Evolutionary conservation across 1,139 yeast species (phyloP), one percentile per base, ranked within the genome.

Genomic region (Pichia sp.): DNA sequence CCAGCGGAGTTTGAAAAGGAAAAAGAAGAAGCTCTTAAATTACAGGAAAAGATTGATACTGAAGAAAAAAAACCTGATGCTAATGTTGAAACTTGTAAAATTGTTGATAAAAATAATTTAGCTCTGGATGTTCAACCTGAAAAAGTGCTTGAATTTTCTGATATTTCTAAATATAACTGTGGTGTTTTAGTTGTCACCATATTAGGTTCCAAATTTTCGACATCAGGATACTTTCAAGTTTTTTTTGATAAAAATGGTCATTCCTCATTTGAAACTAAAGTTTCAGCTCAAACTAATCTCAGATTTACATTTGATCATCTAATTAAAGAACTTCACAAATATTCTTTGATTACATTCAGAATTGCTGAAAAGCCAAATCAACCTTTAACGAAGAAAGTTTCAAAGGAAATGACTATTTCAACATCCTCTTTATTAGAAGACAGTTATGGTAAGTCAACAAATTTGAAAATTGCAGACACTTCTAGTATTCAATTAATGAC

Each of bases 111-210:
- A 8, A 45, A 45, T 21, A 66, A 66, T 20, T 70, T 62, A 18
- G 70, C 63, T 9, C 63, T 64, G 37, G 73, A 63, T n/a, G 67
- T 64, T 5, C 53, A 71, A 51, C 55, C 68, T 46, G 82, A 79
- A 59, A 61, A 76, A 51, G 76, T 74, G 45, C 65, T 89, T 54
- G 66, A 82, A 1, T 63, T 86, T 42, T 78, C 76, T 10, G 80
- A 89, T 55, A 66, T 85, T 39, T 42, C 77, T 27, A 70, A 74
- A 31, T 74, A 78, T 58, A 72, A 76, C 50, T 69, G 86, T 37
- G 99, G 98, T 67, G 78, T 88, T 18, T 67, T 89, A 42, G 82
- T 82, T 2, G 74, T 72, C 51, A 79, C 85, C 40, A 57, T 91
- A 29, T 59, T 78, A 27, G 78, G 77, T 24, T 86, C 82, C 41